phyloP scores from a whole-genome alignment of 768 basidiomycete genomes.

The Tulasnella sp. region DNA sequence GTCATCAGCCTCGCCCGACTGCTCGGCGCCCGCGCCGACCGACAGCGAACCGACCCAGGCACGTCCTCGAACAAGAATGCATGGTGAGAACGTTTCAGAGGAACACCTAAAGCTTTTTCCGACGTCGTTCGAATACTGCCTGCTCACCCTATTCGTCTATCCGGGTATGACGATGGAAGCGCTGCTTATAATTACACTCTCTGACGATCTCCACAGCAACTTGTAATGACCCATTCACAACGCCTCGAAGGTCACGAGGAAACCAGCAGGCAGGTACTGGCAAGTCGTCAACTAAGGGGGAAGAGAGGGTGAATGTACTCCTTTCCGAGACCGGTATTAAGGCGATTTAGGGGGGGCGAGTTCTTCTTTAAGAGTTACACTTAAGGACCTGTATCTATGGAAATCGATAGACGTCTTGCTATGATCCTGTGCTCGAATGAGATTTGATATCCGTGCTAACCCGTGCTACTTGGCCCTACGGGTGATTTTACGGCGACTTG shows the following conservation, averaged over 20 bases:
- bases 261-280: neutral
- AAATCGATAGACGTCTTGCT: too few relatives aligned
- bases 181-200: neutral
- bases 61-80: neutral
- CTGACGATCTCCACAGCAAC: neutral
- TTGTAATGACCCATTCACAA: neutral
- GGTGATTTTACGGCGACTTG: too few relatives aligned
- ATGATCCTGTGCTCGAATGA: too few relatives aligned
- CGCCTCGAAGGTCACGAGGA: neutral
- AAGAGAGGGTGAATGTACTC: too few relatives aligned
- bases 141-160: neutral
- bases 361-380: too few relatives aligned
- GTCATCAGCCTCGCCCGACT: neutral
- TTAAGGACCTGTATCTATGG: too few relatives aligned
- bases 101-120: slow-evolving; percentile 5
- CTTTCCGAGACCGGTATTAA: too few relatives aligned
- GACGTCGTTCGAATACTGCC: neutral
- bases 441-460: too few relatives aligned
- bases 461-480: too few relatives aligned
- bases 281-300: too few relatives aligned
- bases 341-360: too few relatives aligned
- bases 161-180: neutral
- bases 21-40: neutral
- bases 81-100: neutral
- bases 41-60: neutral